phyloP scores from a whole-genome alignment of 495 filamentous ascomycete genomes.

The Aspergillus indologenus region DNA sequence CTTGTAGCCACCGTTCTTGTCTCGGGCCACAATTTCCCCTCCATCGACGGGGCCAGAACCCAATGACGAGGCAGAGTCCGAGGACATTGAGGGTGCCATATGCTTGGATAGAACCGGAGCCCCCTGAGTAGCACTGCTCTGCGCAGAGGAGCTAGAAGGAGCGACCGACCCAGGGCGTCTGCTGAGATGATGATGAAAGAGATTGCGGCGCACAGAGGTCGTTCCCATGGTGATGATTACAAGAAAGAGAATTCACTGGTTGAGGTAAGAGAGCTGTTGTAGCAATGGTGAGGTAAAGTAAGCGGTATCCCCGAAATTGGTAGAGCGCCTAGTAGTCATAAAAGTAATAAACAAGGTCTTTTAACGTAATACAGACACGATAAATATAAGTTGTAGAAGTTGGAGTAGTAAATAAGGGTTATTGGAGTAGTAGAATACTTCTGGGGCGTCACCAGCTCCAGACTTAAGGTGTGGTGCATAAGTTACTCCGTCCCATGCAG shows the following conservation, averaged over 20 bases:
- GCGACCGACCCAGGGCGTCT: conserved; percentile 57
- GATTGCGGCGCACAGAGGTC: conserved; percentile 61
- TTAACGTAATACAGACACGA: too few species aligned
- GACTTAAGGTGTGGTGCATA: too few species aligned
- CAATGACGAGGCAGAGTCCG: conserved; percentile 34
- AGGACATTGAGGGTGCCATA: conserved; percentile 36
- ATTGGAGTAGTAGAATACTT: too few species aligned
- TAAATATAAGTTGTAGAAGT: too few species aligned
- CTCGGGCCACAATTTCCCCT: conserved; percentile 70
- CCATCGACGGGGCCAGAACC: conserved; percentile 42
- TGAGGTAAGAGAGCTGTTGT: not conserved
- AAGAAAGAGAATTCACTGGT: not conserved
- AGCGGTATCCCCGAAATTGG: not conserved
- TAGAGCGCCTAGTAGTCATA: not conserved
- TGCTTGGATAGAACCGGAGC: conserved; percentile 31
- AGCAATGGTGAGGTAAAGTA: not conserved
- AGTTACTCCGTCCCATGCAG: too few species aligned
- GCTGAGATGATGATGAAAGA: conserved; percentile 69
- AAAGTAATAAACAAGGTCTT: not conserved
- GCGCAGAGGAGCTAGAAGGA: conserved; percentile 23
- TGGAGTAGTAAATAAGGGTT: too few species aligned
- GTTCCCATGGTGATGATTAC: conserved; percentile 26
- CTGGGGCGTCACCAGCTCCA: too few species aligned
- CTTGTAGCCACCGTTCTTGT: conserved; percentile 71
- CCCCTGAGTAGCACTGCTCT: conserved; percentile 14